Conservation (phyloP, 2,329 filamentous ascomycete genomes). For the Cladorrhinum sp. region DNA sequence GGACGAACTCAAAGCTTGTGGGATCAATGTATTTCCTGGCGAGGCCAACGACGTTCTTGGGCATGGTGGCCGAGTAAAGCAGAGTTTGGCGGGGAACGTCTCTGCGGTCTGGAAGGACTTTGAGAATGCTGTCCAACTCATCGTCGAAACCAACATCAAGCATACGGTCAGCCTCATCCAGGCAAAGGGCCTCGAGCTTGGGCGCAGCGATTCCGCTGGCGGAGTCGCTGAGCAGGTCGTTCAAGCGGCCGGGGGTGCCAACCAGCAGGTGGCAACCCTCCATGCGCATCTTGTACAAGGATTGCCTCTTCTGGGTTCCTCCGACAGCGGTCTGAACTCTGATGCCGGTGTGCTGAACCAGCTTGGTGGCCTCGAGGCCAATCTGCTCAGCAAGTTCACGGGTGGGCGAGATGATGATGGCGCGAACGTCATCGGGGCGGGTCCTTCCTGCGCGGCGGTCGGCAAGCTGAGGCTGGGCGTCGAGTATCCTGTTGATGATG, state of each 20-base stretch:
- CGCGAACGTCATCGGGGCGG: constrained; percentile 58
- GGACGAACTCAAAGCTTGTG: constrained; percentile 79
- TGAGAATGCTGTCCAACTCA: constrained; percentile 61
- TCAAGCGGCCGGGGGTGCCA: constrained; percentile 82
- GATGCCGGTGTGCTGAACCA: constrained; percentile 64
- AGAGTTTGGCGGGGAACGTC: constrained; percentile 79
- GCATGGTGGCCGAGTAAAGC: constrained; percentile 93
- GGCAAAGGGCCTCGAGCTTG: constrained; percentile 86
- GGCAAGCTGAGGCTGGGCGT: constrained; percentile 59
- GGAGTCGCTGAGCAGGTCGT: constrained; percentile 72
- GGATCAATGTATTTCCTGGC: constrained; percentile 76
- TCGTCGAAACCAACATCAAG: constrained; percentile 84
- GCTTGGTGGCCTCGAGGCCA: constrained; percentile 69
- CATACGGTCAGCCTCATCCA: constrained; percentile 98
- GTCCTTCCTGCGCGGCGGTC: constrained; percentile 37
- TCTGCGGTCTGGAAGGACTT: constrained; percentile 58
- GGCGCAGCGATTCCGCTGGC: constrained; percentile 62
- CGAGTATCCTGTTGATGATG: constrained; percentile 74
- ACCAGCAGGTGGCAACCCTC: constrained; percentile 86
- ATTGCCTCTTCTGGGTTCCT: constrained; percentile 72
- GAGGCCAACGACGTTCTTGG: constrained; percentile 74
- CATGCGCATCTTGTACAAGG: constrained; percentile 64
- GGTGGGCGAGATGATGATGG: constrained; percentile 74
- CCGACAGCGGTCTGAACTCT: constrained; percentile 77
- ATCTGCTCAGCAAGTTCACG: constrained; percentile 81